These are phyloP conservation scores for Ceratocystis colombiana DNA, from an alignment of 2,329 filamentous ascomycete genomes.

Conservation along the genomic window DNA sequence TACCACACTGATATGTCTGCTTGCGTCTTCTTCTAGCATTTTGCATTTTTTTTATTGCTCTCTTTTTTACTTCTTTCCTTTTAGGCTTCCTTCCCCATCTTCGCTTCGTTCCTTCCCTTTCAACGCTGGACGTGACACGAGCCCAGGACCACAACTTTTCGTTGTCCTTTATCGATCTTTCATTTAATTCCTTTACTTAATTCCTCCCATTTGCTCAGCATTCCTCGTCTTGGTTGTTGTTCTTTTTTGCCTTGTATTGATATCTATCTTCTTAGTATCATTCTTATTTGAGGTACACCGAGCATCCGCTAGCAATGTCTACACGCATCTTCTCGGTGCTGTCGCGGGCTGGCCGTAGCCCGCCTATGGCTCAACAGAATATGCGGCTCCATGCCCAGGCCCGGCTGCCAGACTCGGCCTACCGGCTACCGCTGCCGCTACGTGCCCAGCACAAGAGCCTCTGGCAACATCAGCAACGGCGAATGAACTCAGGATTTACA, in stretches of 20 bases:
- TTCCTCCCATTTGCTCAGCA: background rate
- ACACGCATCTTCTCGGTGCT: slow-evolving; percentile 14
- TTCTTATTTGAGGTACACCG: background rate
- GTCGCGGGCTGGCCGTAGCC: slow-evolving; percentile 10
- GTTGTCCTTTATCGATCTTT: background rate
- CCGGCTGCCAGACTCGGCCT: background rate
- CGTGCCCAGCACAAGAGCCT: background rate
- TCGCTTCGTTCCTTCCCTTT: slow-evolving; percentile 8
- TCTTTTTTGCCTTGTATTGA: background rate
- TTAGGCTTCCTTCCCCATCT: background rate
- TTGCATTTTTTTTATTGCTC: slow-evolving; percentile 7
- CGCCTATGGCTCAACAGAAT: slow-evolving; percentile 7
- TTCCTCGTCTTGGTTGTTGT: background rate
- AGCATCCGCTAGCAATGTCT: slow-evolving; percentile 12
- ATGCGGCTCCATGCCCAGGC: background rate
- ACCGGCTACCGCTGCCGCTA: background rate
- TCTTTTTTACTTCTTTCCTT: slow-evolving; percentile 8
- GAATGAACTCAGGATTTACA: slow-evolving; percentile 3
- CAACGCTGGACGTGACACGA: slow-evolving; percentile 11
- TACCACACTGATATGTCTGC: background rate
- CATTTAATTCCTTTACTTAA: background rate
- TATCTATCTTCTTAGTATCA: background rate
- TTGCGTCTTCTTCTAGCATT: background rate
- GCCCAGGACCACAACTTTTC: slow-evolving; percentile 4
- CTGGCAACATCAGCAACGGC: slow-evolving; percentile 12